Evolutionary conservation across 257 asterid genomes (phyloP), one percentile per base, ranked within the genome.

Genomic region (Capsicum baccatum): DNA sequence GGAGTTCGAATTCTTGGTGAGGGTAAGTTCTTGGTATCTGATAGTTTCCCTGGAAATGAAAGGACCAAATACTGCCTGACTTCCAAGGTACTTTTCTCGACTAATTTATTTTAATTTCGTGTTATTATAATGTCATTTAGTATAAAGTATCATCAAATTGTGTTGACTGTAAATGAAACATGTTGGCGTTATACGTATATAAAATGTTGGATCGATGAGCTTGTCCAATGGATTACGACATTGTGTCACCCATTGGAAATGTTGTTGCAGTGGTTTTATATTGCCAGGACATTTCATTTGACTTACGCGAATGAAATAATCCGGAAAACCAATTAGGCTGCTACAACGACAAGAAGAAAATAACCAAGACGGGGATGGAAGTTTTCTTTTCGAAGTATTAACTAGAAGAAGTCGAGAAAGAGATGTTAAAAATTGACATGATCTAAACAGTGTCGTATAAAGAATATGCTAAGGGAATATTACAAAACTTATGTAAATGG

Each of bases 41-140:
- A 95, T 88, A 95, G 98, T 86, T 95, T 94, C 83, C 98, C 97
- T 0, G 96, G 97, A 56, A 93, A 93, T 12, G 96, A 95, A 56
- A 93, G 98, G 88, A 93, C 94, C 85, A 95, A 95, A 63, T 95
- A 95, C 55, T 95, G 98, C 69, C 97, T 94, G 84, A 86, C 91
- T 15, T 94, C 96, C 33, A 93, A 94, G 98, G 98, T 94, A 83
- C 19, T 37, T 16, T 66, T 73, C 50, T 62, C 4, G 71, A 35
- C 58, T 55, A 63, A n/a, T 16, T 35, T 2, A 52, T 15, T 52
- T 52, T 14, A 11, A 52, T 0, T 15, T 52, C 39, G 44, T 54
- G 52, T 5, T 82, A 39, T 52, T 82, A 35, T 14, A 7, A 33
- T 63, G 67, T 47, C 47, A 3, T 3, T 82, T 48, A 26, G 9